Percentiles rank a stretch among this genome's conserved stretches.
Conservation (phyloP, 495 filamentous ascomycete genomes). For the Aspergillus cristatus region DNA sequence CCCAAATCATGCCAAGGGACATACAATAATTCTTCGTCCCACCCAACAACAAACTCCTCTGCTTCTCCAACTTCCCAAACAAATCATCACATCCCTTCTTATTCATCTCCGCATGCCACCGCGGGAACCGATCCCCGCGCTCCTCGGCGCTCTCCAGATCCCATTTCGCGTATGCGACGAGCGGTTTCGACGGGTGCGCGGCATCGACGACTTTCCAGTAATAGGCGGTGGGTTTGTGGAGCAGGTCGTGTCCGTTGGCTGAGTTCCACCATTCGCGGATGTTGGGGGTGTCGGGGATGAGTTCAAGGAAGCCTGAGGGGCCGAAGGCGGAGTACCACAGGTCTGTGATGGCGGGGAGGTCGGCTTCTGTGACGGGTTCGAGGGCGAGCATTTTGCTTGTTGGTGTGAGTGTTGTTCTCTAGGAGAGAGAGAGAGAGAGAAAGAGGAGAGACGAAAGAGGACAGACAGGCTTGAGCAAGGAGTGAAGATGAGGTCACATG, state of each 20-base stretch:
- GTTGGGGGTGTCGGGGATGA: slow-evolving; percentile 16
- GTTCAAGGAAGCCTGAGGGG: slow-evolving; percentile 3
- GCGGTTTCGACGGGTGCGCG: not conserved
- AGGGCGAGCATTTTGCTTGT: slow-evolving; percentile 1
- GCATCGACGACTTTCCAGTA: slow-evolving; percentile 14
- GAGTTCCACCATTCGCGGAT: slow-evolving; percentile 14
- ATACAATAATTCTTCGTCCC: slow-evolving; percentile 11
- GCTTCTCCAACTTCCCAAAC: slow-evolving; percentile 4
- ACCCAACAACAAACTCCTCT: slow-evolving; percentile 4
- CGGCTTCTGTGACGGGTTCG: slow-evolving; percentile 4
- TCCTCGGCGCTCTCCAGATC: slow-evolving; percentile 5
- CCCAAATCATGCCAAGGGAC: not conserved
- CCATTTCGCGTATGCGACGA: slow-evolving; percentile 18
- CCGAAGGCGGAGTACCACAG: slow-evolving; percentile 13
- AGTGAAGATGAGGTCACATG: too few species aligned
- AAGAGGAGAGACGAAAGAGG: too few species aligned
- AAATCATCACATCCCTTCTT: slow-evolving; percentile 4
- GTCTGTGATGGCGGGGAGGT: slow-evolving; percentile 9
- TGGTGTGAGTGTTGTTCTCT: too few species aligned
- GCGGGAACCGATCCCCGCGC: slow-evolving; percentile 7
- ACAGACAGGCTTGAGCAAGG: too few species aligned
- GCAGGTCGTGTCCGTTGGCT: slow-evolving; percentile 8
- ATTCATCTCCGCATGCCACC: slow-evolving; percentile 9
- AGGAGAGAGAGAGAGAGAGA: too few species aligned
- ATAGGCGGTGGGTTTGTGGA: slow-evolving; percentile 13